Evolutionary conservation across 148 eudicot genomes (phyloP).

Genomic region (Camellia sinensis): DNA sequence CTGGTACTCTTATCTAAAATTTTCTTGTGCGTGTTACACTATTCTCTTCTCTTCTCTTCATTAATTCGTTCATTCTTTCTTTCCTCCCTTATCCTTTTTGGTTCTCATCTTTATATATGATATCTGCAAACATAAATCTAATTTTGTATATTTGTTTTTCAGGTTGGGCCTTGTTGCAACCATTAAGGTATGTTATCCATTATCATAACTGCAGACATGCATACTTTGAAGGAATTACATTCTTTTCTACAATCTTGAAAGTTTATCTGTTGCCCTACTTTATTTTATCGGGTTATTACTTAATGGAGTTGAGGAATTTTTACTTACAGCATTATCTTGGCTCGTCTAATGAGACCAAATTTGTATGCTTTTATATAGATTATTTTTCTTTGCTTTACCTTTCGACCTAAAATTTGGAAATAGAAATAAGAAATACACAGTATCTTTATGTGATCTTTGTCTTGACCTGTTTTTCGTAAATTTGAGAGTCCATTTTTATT

Average conservation of each 20-base stretch:
- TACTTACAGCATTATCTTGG: neutral
- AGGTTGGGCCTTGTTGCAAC: slow-evolving; percentile 94
- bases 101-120: neutral
- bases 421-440: neutral
- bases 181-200: slow-evolving; percentile 58
- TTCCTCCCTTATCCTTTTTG: neutral
- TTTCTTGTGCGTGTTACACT: neutral
- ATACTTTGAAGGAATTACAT: neutral
- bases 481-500: neutral
- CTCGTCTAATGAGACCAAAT: neutral
- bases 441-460: neutral
- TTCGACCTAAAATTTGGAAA: too few relatives aligned
- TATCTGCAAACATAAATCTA: slow-evolving; percentile 5
- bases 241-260: neutral
- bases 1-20: neutral
- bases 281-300: neutral
- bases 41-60: neutral
- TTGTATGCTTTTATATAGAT: neutral
- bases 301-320: neutral
- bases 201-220: neutral
- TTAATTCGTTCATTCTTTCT: neutral
- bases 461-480: neutral
- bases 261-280: neutral
- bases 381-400: too few relatives aligned
- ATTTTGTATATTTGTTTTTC: slow-evolving; percentile 26